phyloP scores from a whole-genome alignment of 495 filamentous ascomycete species.

The Annulohypoxylon bovei region DNA sequence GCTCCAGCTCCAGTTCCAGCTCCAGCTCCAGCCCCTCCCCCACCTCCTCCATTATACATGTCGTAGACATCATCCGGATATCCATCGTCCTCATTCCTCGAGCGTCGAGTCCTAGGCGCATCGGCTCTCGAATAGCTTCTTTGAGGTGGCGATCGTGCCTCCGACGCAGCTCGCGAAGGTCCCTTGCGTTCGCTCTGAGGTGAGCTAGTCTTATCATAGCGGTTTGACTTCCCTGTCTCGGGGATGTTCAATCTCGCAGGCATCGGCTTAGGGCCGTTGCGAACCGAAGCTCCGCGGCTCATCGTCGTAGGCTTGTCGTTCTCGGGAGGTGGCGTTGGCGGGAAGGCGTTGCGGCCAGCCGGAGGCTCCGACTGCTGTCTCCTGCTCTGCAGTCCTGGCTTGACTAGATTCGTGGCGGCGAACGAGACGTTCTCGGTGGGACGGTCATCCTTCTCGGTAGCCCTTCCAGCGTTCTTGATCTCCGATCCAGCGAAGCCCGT shows the following conservation, averaged over 20 bases:
- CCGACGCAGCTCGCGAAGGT: constrained; percentile 50
- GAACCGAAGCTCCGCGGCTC: constrained; percentile 63
- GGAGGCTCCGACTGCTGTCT: constrained; percentile 89
- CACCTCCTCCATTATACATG: constrained; percentile 61
- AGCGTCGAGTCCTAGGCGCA: constrained; percentile 42
- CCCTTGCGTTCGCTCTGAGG: constrained; percentile 55
- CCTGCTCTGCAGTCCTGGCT: constrained; percentile 77
- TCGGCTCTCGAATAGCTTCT: constrained; percentile 62
- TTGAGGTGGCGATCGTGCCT: constrained; percentile 57
- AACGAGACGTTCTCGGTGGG: constrained; percentile 83
- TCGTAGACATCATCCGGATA: constrained; percentile 77
- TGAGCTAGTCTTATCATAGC: constrained; percentile 59
- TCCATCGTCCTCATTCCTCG: constrained; percentile 66
- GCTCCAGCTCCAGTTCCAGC: too few species aligned
- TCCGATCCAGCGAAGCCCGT: constrained; percentile 81
- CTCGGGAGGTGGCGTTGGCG: constrained; percentile 95
- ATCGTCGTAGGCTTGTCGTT: constrained; percentile 65
- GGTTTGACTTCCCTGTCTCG: constrained; percentile 53
- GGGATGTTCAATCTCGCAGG: constrained; percentile 65
- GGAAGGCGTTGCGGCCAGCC: constrained; percentile 83
- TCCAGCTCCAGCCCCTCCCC: too few species aligned
- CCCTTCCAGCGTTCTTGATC: constrained; percentile 65
- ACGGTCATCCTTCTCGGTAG: constrained; percentile 72
- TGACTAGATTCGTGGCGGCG: constrained; percentile 89
- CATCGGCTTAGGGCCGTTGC: constrained; percentile 63